Evolutionary conservation across 805 yeast genomes (phyloP).

Genomic region (Metschnikowia orientalis): DNA sequence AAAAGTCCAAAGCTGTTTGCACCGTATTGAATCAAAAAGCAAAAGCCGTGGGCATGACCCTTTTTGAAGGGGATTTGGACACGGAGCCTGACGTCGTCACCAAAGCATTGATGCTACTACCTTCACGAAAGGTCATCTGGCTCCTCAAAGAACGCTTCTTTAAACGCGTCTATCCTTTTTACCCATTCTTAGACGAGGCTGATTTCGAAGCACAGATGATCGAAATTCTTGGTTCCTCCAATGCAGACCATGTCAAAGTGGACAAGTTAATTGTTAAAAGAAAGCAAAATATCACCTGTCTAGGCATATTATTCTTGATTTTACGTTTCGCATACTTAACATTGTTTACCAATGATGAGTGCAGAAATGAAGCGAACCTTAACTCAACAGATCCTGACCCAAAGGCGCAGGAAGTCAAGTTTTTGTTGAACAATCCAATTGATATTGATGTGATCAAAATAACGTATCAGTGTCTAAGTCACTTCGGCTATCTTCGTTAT

Average conservation of each 20-base stretch:
- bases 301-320: conserved; percentile 32
- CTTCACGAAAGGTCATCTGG: conserved; percentile 25
- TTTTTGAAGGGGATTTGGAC: conserved; percentile 18
- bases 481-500: conserved; percentile 21
- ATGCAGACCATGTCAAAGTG: conserved; percentile 13
- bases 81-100: conserved; percentile 19
- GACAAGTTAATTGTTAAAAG: conserved; percentile 25
- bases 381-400: conserved; percentile 11
- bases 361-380: conserved; percentile 23
- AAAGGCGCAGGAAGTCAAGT: conserved; percentile 12
- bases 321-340: conserved; percentile 34
- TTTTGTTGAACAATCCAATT: conserved; percentile 21
- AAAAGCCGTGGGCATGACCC: conserved; percentile 17
- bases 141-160: conserved; percentile 24
- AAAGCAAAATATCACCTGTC: conserved; percentile 30
- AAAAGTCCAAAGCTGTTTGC: conserved; percentile 5
- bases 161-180: conserved; percentile 53
- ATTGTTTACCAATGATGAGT: conserved; percentile 32
- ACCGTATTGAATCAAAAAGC: conserved; percentile 16
- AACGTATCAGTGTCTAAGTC: conserved; percentile 20
- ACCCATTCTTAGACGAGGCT: conserved; percentile 48
- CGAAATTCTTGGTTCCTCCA: conserved; percentile 19
- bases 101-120: conserved; percentile 20
- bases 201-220: conserved; percentile 19
- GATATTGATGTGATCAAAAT: conserved; percentile 19